Conservation (phyloP, 2,329 filamentous ascomycete genomes). For the Raffaelea arxii region DNA sequence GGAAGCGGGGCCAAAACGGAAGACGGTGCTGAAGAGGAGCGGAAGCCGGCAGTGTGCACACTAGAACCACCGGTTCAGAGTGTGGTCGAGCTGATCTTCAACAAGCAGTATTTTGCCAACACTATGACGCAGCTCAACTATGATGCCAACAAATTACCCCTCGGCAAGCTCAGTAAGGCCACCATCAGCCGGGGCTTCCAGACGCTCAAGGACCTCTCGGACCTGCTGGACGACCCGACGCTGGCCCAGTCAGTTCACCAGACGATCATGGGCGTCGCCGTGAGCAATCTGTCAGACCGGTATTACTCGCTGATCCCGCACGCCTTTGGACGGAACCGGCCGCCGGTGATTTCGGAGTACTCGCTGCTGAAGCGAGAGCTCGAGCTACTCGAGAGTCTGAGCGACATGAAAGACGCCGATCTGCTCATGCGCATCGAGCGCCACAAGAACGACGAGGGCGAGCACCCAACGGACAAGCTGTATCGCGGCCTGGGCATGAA, state of each 20-base stretch:
- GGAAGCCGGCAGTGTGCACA: constrained; percentile 39
- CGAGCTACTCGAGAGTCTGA: constrained; percentile 68
- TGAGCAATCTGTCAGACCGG: constrained; percentile 59
- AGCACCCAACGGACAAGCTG: constrained; percentile 62
- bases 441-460: constrained; percentile 24
- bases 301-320: constrained; percentile 82
- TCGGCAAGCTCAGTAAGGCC: constrained; percentile 74
- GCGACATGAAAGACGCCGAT: constrained; percentile 75
- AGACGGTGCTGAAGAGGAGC: constrained; percentile 24
- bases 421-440: constrained; percentile 63
- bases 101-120: constrained; percentile 58
- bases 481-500: constrained; percentile 61
- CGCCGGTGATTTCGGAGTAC: constrained; percentile 54
- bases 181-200: constrained; percentile 70
- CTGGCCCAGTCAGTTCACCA: constrained; percentile 35
- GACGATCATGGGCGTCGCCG: constrained; percentile 27
- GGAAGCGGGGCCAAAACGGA: constrained; percentile 12
- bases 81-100: constrained; percentile 77
- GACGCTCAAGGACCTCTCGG: constrained; percentile 64
- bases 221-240: constrained; percentile 46
- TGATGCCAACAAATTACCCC: constrained; percentile 64
- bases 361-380: constrained; percentile 62
- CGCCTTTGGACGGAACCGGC: constrained; percentile 62
- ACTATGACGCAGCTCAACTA: constrained; percentile 61
- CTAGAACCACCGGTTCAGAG: constrained; percentile 52